Evolutionary conservation across 2,329 filamentous ascomycete genomes (phyloP).

Genomic region (Colletotrichum magnum): DNA sequence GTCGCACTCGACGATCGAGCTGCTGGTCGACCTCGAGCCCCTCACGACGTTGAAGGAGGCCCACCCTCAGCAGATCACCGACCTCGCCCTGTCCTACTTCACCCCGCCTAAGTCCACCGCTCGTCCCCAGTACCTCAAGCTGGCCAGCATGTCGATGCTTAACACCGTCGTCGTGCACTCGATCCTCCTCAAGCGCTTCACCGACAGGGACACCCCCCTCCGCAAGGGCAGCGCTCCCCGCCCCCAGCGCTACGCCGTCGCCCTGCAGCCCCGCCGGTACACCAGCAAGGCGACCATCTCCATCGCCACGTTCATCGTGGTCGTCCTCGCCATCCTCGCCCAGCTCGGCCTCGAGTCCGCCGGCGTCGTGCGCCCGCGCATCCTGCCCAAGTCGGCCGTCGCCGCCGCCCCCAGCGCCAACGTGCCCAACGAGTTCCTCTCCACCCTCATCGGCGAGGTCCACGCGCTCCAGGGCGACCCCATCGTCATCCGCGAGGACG

Average conservation of each 20-base stretch:
- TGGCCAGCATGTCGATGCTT: conserved; percentile 85
- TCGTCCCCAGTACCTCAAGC: conserved; percentile 74
- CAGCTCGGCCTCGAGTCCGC: conserved; percentile 76
- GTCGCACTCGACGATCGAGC: conserved; percentile 58
- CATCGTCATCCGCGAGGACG: conserved; percentile 56
- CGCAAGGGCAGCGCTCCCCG: conserved; percentile 58
- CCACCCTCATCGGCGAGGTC: conserved; percentile 54
- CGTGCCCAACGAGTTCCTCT: conserved; percentile 50
- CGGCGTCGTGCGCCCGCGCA: conserved; percentile 66
- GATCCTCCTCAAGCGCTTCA: conserved; percentile 73
- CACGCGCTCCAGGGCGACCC: conserved; percentile 51
- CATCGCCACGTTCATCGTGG: conserved; percentile 68
- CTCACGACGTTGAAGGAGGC: conserved; percentile 68
- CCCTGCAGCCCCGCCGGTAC: conserved; percentile 67
- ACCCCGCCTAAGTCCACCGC: conserved; percentile 63
- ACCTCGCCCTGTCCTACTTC: conserved; percentile 71
- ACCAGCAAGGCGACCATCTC: conserved; percentile 67
- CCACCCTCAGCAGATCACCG: conserved; percentile 72
- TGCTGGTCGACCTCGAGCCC: conserved; percentile 67
- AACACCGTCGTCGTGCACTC: conserved; percentile 86
- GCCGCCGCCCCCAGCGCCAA: conserved; percentile 11
- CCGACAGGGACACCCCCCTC: conserved; percentile 52
- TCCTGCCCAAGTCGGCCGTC: conserved; percentile 16
- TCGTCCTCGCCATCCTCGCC: conserved; percentile 73
- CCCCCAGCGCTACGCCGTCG: conserved; percentile 79